Percentiles rank a stretch among this genome's conserved stretches.
Conservation (phyloP, 257 asterid genomes). For the Dorcoceras hygrometricum region DNA sequence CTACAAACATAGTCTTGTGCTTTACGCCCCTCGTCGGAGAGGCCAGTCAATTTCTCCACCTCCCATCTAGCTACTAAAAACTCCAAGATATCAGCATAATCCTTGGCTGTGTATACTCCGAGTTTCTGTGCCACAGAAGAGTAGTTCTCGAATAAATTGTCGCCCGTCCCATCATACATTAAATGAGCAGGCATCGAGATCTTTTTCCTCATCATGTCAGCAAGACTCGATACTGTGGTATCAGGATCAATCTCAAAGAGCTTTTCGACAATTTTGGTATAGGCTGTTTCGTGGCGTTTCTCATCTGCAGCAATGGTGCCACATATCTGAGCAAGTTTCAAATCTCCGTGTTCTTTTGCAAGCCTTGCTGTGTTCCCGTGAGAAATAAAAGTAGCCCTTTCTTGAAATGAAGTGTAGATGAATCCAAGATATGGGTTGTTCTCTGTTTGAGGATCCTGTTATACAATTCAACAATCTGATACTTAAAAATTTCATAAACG, state of each 20-base stretch:
- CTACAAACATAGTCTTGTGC: constrained; percentile 54
- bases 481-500: neutral
- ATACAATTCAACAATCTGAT: neutral
- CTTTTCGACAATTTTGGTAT: constrained; percentile 52
- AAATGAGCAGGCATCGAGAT: constrained; percentile 59
- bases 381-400: constrained; percentile 56
- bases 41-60: constrained; percentile 56
- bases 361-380: constrained; percentile 63
- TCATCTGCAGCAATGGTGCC: constrained; percentile 63
- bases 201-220: constrained; percentile 65
- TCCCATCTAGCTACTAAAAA: constrained; percentile 48
- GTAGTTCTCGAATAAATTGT: constrained; percentile 49
- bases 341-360: constrained; percentile 55
- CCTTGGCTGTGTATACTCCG: constrained; percentile 59
- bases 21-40: constrained; percentile 50
- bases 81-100: constrained; percentile 56
- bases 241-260: constrained; percentile 54
- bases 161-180: constrained; percentile 52
- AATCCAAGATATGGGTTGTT: constrained; percentile 63
- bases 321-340: constrained; percentile 55
- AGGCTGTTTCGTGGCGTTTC: constrained; percentile 61
- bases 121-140: constrained; percentile 51
- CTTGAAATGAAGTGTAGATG: constrained; percentile 62
- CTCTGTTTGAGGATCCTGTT: constrained; percentile 54
- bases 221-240: constrained; percentile 40